Evolutionary conservation across 169 alveolate species (phyloP), one percentile per base, ranked within the genome.

Genomic region (Plasmodium blacklocki): DNA sequence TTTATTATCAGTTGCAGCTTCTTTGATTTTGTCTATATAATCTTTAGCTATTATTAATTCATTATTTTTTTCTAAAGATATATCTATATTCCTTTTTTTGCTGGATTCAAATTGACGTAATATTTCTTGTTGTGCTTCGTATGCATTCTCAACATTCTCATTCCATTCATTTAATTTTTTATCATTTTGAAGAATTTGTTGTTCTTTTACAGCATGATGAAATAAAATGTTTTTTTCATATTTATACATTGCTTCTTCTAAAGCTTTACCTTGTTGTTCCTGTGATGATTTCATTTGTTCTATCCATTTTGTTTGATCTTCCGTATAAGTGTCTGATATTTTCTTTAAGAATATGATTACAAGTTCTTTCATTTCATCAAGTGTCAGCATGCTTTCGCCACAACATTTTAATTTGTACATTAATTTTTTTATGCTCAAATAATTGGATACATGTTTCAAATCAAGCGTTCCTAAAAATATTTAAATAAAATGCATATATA

Each of bases 261-360:
- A 76, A 19, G 89, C 89, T 56, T 76, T 76, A n/a, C 78, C 89
- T 76, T 76, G 89, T 49, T 76, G 72, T 56, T 76, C 89, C 45
- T 76, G 89, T 3, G 89, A 76, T n/a, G 58, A 15, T 19, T 73
- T 73, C 91, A 85, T 85, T 26, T 72, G 68, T 21, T 73, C 52
- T 74, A 58, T 14, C 87, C 91, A 85, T 54, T 73, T 85, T 14
- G 91, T 21, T 68, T 85, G 83, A 72, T 85, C 87, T 11, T 85
- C 87, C 71, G 64, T 8, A 62, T 85, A 68, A 5, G 95, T 80
- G 60, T 95, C 97, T 21, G 95, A 93, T 50, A 95, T 78, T 60
- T 93, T 92, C 74, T 95, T 93, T 47, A 95, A 92, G 96, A 96
- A 95, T 14, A 94, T 87, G 26, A 93, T 73, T 3, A 97, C 97